Base-by-base conservation (phyloP, 805 yeast genomes). In the Candida alai region DNA sequence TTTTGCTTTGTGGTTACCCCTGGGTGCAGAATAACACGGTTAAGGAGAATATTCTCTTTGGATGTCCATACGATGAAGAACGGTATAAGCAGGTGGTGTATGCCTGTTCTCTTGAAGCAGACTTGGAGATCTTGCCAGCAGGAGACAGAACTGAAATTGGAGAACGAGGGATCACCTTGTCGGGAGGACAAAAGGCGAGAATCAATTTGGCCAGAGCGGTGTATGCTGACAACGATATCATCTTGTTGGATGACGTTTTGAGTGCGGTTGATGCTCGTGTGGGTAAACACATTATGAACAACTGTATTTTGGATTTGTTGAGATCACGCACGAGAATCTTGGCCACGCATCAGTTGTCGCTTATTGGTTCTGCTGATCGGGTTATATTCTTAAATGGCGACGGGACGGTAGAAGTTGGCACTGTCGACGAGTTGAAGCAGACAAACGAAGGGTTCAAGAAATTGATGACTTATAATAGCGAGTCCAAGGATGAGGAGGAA, bases 231-330 rank as follows among this genome's bases (percentile, higher is more conserved):
- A 42, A 38, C 21, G 63, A 59, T 30, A 56, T 58, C 19, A 45
- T 58, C 16, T 43, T 60, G 11, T 35, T 58, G 40, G 64, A 58
- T 42, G 66, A 59, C 43, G 66, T 60, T 11, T 51, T 60, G 31
- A 51, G 59, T 32, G 66, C 66, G 5, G 66, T 60, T 24, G 66
- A 60, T 48, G 64, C 66, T 3, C 49, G 58, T 42, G 65, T 60
- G 16, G 66, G 65, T 30, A 56, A 52, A 33, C 64, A 59, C 37
- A 59, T 60, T 21, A 51, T 58, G 60, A 43, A 55, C 10, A 44
- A 51, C 28, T 59, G 64, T 47, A 33, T 59, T 3, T 28, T 51
- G 34, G 63, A 58, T 8, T 34, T 56, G 13, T 41, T 59, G 20
- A 49, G 46, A 24, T 51, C 46, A 14, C 59, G 47, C 28, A 61